These are phyloP conservation scores for Paecilomyces niveus DNA, from an alignment of 2,329 filamentous ascomycete species.

Conservation along the genomic window DNA sequence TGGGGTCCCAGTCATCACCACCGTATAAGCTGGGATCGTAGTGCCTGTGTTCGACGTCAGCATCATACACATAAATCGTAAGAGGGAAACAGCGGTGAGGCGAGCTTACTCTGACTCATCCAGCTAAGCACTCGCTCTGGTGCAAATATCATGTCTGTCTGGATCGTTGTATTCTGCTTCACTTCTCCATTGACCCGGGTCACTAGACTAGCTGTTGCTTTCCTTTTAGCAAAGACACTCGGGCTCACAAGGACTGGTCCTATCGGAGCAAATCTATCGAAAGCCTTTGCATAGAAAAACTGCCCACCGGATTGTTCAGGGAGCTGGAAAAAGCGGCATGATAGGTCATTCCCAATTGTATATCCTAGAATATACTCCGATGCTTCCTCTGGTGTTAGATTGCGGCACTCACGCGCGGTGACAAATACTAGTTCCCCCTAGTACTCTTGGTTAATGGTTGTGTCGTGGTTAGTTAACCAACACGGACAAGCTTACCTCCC, in stretches of 20 bases:
- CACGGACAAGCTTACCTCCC: slow-evolving; percentile 1
- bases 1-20: slow-evolving; percentile 38
- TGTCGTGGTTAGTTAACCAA: no score
- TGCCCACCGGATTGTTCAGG: slow-evolving; percentile 22
- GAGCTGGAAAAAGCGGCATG: slow-evolving; percentile 23
- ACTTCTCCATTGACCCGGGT: slow-evolving; percentile 30
- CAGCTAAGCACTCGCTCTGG: slow-evolving; percentile 29
- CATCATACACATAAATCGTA: no score
- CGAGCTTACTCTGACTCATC: slow-evolving; percentile 6
- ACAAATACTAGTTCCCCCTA: slow-evolving; percentile 6
- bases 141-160: slow-evolving; percentile 32
- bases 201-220: slow-evolving; percentile 20
- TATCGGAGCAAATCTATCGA: slow-evolving; percentile 31
- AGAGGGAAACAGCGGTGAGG: no score
- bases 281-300: slow-evolving; percentile 35
- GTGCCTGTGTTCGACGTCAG: slow-evolving; percentile 26
- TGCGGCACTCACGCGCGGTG: slow-evolving; percentile 3
- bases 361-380: slow-evolving; percentile 25
- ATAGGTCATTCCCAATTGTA: slow-evolving; percentile 26
- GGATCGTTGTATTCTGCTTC: slow-evolving; percentile 29
- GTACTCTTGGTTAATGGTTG: no score
- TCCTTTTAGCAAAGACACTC: slow-evolving; percentile 21
- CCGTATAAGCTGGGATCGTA: slow-evolving; percentile 30
- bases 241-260: slow-evolving; percentile 31
- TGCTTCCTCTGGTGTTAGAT: slow-evolving; percentile 10